Conservation (phyloP, 306 rosid genomes). For the Cicer cuneatum region DNA sequence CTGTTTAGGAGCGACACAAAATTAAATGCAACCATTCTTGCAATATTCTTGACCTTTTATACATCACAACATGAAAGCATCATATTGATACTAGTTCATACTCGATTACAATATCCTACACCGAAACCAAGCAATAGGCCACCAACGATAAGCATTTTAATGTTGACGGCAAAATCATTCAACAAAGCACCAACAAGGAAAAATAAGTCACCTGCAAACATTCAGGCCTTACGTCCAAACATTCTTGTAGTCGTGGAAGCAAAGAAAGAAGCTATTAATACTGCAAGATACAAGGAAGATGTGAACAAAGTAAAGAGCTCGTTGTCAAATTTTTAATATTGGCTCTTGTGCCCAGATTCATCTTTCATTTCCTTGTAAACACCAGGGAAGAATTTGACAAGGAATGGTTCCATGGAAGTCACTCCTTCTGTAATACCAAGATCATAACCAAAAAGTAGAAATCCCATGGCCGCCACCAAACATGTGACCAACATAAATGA, state of each 20-base stretch:
- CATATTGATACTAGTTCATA: background rate
- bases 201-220: conserved; percentile 40
- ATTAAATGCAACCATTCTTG: background rate
- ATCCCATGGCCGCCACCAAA: conserved; percentile 44
- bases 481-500: conserved; percentile 30
- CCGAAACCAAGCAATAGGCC: conserved; percentile 15
- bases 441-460: conserved; percentile 33
- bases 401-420: background rate
- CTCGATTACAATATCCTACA: conserved; percentile 41
- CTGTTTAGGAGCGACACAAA: background rate
- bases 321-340: background rate
- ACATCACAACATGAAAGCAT: background rate
- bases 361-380: background rate
- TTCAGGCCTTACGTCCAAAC: conserved; percentile 32
- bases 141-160: background rate
- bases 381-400: background rate
- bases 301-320: background rate
- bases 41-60: background rate
- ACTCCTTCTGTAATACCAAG: background rate
- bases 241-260: conserved; percentile 36
- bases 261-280: conserved; percentile 24
- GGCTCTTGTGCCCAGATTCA: background rate
- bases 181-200: conserved; percentile 36
- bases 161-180: conserved; percentile 29
- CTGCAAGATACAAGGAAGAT: background rate